phyloP scores from a whole-genome alignment of 1,284 basidiomycete genomes.

The Cerioporus squamosus region DNA sequence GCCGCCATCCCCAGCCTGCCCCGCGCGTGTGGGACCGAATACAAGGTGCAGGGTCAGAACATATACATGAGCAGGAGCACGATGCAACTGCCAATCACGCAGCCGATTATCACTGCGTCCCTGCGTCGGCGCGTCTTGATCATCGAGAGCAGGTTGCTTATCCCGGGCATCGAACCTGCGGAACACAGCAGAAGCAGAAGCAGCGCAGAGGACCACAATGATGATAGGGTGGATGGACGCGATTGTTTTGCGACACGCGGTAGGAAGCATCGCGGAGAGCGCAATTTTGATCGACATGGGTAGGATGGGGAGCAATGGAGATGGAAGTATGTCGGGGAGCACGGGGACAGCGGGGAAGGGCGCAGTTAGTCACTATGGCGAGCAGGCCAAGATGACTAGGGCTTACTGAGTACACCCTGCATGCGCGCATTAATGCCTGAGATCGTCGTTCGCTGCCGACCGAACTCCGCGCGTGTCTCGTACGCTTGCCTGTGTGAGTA shows the following conservation, averaged over 20 bases:
- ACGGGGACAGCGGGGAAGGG: not conserved
- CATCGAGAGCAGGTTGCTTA: slow-evolving; percentile 91
- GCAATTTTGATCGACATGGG: too few relatives aligned
- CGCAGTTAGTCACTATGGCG: slow-evolving; percentile 6
- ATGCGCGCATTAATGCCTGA: slow-evolving; percentile 84
- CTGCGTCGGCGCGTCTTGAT: slow-evolving; percentile 89
- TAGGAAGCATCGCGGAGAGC: too few relatives aligned
- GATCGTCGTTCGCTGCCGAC: slow-evolving; percentile 80
- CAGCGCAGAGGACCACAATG: not conserved
- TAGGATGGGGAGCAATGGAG: too few relatives aligned
- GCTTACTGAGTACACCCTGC: slow-evolving; percentile 79
- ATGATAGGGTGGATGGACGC: not conserved
- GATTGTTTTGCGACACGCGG: not conserved
- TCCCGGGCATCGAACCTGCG: slow-evolving; percentile 87
- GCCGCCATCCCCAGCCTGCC: not conserved
- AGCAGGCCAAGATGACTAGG: not conserved
- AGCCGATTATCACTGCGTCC: slow-evolving; percentile 90
- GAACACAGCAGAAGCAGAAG: not conserved
- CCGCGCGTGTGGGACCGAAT: not conserved
- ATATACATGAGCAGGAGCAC: slow-evolving; percentile 83
- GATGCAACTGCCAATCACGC: slow-evolving; percentile 84
- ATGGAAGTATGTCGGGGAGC: not conserved
- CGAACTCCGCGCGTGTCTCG: slow-evolving; percentile 94
- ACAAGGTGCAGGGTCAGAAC: slow-evolving; percentile 26
- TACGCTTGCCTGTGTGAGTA: slow-evolving; percentile 85